phyloP scores from a whole-genome alignment of 2,329 filamentous ascomycete genomes.

The Polytolypa hystricis region DNA sequence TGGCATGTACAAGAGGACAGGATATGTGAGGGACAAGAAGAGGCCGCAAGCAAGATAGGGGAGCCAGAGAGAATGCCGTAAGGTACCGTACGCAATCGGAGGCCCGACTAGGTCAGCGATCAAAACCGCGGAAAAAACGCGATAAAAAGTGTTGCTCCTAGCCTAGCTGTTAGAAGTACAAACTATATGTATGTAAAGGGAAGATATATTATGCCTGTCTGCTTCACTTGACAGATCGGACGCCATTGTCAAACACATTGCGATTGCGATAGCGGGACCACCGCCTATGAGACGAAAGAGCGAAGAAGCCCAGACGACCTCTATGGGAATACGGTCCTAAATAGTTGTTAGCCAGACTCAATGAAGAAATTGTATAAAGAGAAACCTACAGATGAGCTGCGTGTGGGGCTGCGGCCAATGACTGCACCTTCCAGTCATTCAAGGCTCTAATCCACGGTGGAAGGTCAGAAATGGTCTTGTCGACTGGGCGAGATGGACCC shows the following conservation, averaged over 20 bases:
- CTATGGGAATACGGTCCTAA: no score
- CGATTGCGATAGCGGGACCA: conserved; percentile 1
- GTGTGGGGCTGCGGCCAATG: no score
- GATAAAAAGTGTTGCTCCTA: conserved; percentile 2
- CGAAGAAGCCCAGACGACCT: neutral
- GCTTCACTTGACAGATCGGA: conserved; percentile 2
- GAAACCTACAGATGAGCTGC: no score
- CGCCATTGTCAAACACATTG: conserved; percentile 2
- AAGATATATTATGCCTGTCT: conserved; percentile 1
- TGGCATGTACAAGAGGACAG: conserved; percentile 1
- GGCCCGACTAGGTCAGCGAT: neutral
- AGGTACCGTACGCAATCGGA: conserved; percentile 1
- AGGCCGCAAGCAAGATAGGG: conserved; percentile 2
- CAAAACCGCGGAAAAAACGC: neutral
- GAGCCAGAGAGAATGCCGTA: conserved; percentile 1
- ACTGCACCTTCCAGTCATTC: no score
- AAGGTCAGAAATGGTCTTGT: no score
- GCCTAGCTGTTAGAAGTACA: neutral
- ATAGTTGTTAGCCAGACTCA: no score
- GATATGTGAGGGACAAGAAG: neutral
- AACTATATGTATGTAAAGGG: no score
- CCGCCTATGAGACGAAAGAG: conserved; percentile 2
- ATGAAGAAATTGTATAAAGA: no score
- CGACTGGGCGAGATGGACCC: no score
- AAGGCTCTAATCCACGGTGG: no score